phyloP scores from a whole-genome alignment of 768 basidiomycete species.

The Pulveroboletus sp. region DNA sequence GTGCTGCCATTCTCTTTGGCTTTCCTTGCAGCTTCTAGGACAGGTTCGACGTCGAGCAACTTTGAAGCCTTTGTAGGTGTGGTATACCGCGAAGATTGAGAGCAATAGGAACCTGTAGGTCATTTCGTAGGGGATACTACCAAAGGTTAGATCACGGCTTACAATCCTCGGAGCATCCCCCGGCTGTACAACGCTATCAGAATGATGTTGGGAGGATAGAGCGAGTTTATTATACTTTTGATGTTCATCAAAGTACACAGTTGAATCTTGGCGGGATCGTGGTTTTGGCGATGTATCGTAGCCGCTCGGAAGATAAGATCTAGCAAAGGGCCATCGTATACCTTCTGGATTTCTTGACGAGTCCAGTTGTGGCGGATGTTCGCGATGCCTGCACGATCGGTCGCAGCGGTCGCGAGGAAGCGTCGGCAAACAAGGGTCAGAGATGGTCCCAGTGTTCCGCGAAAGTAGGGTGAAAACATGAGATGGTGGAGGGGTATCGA shows the following conservation, averaged over 20 bases:
- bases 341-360: conserved; percentile 74
- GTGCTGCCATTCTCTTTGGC: conserved; percentile 97
- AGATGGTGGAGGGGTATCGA: neutral
- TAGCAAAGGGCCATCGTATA: conserved; percentile 84
- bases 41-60: conserved; percentile 86
- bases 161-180: conserved; percentile 97
- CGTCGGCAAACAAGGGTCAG: conserved; percentile 34
- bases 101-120: conserved; percentile 86
- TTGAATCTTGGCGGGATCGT: conserved; percentile 89
- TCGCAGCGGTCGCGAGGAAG: conserved; percentile 57
- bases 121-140: neutral
- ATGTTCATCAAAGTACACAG: conserved; percentile 98
- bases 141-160: conserved; percentile 27
- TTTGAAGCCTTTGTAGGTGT: conserved; percentile 87
- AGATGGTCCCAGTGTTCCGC: conserved; percentile 6
- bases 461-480: conserved; percentile 15
- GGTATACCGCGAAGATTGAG: conserved; percentile 91
- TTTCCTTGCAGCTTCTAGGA: conserved; percentile 86
- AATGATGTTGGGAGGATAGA: conserved; percentile 20
- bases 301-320: conserved; percentile 89
- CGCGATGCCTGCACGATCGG: conserved; percentile 6
- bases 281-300: conserved; percentile 77
- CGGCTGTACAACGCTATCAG: conserved; percentile 50
- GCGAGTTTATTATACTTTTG: conserved; percentile 66
- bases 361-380: conserved; percentile 65